Evolutionary conservation across 2,329 filamentous ascomycete genomes (phyloP).

Genomic region (Aspergillus sojae): DNA sequence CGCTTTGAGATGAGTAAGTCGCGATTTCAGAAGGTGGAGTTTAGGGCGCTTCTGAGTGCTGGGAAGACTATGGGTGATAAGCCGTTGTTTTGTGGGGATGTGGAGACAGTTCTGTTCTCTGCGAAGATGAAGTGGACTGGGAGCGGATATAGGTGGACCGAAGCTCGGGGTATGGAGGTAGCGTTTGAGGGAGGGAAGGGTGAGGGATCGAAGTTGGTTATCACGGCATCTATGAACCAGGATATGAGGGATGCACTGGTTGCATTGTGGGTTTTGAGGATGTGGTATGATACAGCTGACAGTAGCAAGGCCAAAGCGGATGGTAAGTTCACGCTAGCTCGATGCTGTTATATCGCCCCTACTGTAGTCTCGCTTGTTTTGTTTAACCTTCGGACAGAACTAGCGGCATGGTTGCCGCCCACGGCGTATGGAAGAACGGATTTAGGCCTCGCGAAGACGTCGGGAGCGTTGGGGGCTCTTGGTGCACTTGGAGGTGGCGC

Average conservation of each 20-base stretch:
- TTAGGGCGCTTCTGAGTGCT: constrained; percentile 4
- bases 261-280: constrained; percentile 20
- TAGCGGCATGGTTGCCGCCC: not conserved
- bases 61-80: not conserved
- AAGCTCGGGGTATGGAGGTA: constrained; percentile 6
- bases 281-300: constrained; percentile 21
- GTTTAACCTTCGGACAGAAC: not conserved
- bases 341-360: not conserved
- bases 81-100: constrained; percentile 6
- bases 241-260: constrained; percentile 20
- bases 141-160: constrained; percentile 14
- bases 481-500: not conserved
- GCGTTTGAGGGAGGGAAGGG: constrained; percentile 11
- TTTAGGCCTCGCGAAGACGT: not conserved
- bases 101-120: not conserved
- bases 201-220: constrained; percentile 6
- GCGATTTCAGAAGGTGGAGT: constrained; percentile 8
- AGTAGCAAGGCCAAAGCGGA: constrained; percentile 20
- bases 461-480: not conserved
- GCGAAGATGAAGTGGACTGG: constrained; percentile 7
- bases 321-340: constrained; percentile 2
- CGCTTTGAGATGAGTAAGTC: constrained; percentile 11
- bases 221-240: constrained; percentile 9
- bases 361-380: not conserved
- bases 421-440: not conserved